Evolutionary conservation across 768 basidiomycete genomes (phyloP).

Genomic region (Kwoniella sp.): DNA sequence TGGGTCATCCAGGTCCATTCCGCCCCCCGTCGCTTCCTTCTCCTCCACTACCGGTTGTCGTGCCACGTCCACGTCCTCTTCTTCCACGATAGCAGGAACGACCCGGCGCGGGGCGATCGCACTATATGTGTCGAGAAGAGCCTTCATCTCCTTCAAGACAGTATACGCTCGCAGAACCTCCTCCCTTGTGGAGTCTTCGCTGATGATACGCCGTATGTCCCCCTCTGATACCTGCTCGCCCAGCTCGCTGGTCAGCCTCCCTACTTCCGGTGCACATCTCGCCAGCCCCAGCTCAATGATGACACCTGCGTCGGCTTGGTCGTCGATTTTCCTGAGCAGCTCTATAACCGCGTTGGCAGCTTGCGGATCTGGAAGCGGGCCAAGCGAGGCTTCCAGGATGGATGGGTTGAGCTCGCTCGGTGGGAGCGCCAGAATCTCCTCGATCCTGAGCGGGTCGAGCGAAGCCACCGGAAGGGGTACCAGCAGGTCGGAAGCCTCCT

Average conservation of each 20-base stretch:
- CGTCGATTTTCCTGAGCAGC: conserved; percentile 6
- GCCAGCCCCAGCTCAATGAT: conserved; percentile 12
- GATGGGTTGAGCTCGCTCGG: neutral
- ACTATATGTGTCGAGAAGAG: conserved; percentile 20
- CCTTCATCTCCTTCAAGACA: conserved; percentile 51
- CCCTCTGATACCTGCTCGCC: neutral
- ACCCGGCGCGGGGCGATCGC: conserved; percentile 1
- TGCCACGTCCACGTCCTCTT: neutral
- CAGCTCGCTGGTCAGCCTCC: conserved; percentile 1
- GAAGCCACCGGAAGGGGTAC: conserved; percentile 5
- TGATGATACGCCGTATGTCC: neutral
- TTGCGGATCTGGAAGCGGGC: conserved; percentile 13
- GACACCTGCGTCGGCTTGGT: neutral
- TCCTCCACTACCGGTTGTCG: neutral
- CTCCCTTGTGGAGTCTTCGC: neutral
- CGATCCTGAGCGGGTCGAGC: no score
- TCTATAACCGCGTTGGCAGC: conserved; percentile 3
- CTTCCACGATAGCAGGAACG: neutral
- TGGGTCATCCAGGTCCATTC: conserved; percentile 34
- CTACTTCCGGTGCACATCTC: conserved; percentile 2
- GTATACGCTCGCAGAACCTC: neutral
- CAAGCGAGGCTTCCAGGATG: conserved; percentile 5
- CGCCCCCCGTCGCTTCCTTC: neutral
- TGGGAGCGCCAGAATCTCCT: conserved; percentile 3
- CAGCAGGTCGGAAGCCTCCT: conserved; percentile 2